A percentile compares a stretch with the other conserved stretches of the same genome.
Conservation (phyloP, 768 basidiomycete species). For the Lentinula sp. region DNA sequence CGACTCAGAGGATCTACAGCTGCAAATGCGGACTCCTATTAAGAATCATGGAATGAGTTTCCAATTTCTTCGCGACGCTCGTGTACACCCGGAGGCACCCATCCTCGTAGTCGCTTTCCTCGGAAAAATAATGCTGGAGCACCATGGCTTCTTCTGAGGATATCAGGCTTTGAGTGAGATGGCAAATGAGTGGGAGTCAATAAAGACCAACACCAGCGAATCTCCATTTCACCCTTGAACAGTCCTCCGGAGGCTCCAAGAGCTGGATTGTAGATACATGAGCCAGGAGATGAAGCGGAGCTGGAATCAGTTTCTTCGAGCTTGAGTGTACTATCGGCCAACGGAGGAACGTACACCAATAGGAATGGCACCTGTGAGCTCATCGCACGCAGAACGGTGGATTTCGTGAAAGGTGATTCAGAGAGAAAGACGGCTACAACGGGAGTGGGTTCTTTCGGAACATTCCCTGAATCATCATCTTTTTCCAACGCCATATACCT, state of each 20-base stretch:
- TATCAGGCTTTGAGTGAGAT: constrained; percentile 7
- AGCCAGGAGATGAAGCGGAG: constrained; percentile 25
- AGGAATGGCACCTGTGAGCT: constrained; percentile 76
- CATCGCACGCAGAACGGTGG: constrained; percentile 62
- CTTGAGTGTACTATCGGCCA: constrained; percentile 7
- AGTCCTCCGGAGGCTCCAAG: constrained; percentile 49
- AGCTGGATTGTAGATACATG: constrained; percentile 67
- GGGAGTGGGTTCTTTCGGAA: constrained; percentile 15
- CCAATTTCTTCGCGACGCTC: not conserved
- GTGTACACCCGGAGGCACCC: constrained; percentile 19
- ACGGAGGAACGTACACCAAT: constrained; percentile 68
- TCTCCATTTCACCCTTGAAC: constrained; percentile 53
- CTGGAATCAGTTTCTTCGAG: constrained; percentile 6
- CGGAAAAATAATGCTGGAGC: constrained; percentile 41
- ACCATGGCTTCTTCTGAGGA: constrained; percentile 13
- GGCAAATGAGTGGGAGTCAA: not conserved
- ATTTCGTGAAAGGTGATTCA: constrained; percentile 71
- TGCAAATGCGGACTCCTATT: too few relatives aligned
- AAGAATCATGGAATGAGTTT: not conserved
- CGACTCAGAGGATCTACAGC: not conserved
- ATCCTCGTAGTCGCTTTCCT: constrained; percentile 27
- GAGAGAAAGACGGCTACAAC: constrained; percentile 76
- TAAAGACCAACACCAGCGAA: constrained; percentile 55
- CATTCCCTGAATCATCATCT: not conserved
- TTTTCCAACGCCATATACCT: constrained; percentile 32